These are phyloP conservation scores for Maudiozyma barnettii DNA, from an alignment of 805 yeast species.

Conservation along the genomic window DNA sequence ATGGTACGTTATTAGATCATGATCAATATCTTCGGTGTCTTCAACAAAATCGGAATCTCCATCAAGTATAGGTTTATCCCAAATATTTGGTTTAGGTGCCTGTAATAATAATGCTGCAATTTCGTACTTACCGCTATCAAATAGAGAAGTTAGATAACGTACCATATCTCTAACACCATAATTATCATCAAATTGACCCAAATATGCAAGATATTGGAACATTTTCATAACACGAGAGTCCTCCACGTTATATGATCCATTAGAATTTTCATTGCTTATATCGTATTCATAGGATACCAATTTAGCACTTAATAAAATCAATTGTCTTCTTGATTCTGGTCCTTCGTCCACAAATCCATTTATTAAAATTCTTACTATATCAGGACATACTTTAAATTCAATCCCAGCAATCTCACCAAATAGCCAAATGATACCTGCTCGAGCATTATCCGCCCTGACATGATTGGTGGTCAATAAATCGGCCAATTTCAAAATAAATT, in stretches of 20 bases:
- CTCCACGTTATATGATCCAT: conserved; percentile 21
- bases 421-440: conserved; percentile 82
- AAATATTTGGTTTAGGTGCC: conserved; percentile 52
- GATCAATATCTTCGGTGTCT: conserved; percentile 3
- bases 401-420: conserved; percentile 66
- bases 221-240: conserved; percentile 36
- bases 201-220: conserved; percentile 51
- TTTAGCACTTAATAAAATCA: conserved; percentile 66
- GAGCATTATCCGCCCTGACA: conserved; percentile 40
- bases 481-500: conserved; percentile 46
- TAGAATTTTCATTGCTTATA: conserved; percentile 12
- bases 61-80: background rate
- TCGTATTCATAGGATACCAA: conserved; percentile 49
- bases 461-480: conserved; percentile 21
- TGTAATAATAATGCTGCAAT: conserved; percentile 63
- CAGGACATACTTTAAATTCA: conserved; percentile 54
- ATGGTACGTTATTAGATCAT: conserved; percentile 5
- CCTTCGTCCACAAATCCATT: conserved; percentile 45
- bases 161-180: conserved; percentile 82
- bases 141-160: conserved; percentile 55
- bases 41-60: background rate
- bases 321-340: conserved; percentile 57
- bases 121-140: conserved; percentile 43
- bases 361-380: conserved; percentile 54
- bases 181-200: conserved; percentile 63